phyloP scores from a whole-genome alignment of 208 protist genomes.

The Trypanosoma theileri region DNA sequence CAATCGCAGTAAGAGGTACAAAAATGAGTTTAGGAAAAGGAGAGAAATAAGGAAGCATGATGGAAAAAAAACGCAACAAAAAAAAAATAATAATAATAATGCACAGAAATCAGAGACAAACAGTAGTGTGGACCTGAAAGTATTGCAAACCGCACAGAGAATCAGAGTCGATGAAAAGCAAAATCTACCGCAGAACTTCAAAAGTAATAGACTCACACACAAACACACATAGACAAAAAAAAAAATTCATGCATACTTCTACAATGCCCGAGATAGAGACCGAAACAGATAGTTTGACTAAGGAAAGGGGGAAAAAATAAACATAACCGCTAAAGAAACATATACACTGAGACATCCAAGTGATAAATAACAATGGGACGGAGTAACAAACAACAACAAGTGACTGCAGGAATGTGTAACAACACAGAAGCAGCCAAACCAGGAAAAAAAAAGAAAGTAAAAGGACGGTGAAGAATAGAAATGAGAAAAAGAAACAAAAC shows the following conservation, averaged over 20 bases:
- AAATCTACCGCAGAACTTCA: too few species aligned
- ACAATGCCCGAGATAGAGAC: not conserved
- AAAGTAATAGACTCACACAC: not conserved
- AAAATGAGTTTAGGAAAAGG: not conserved
- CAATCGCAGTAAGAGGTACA: not conserved
- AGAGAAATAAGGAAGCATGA: not conserved
- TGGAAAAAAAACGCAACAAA: not conserved
- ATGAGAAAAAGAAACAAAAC: conserved; percentile 1
- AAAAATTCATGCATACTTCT: not conserved
- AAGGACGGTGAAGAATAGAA: conserved; percentile 3
- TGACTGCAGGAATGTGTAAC: conserved; percentile 1
- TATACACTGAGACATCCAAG: not conserved
- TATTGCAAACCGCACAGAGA: too few species aligned
- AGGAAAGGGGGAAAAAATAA: not conserved
- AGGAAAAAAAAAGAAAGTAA: not conserved
- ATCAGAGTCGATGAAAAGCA: too few species aligned
- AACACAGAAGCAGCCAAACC: not conserved
- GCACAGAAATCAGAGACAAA: not conserved
- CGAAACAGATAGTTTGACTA: not conserved
- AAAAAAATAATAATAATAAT: conserved; percentile 2
- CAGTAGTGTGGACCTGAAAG: too few species aligned
- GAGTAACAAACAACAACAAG: not conserved
- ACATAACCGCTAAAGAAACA: not conserved
- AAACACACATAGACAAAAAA: too few species aligned
- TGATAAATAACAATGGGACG: conserved; percentile 7